Conservation (phyloP, 345 rosid genomes). For the Brassica juncea region DNA sequence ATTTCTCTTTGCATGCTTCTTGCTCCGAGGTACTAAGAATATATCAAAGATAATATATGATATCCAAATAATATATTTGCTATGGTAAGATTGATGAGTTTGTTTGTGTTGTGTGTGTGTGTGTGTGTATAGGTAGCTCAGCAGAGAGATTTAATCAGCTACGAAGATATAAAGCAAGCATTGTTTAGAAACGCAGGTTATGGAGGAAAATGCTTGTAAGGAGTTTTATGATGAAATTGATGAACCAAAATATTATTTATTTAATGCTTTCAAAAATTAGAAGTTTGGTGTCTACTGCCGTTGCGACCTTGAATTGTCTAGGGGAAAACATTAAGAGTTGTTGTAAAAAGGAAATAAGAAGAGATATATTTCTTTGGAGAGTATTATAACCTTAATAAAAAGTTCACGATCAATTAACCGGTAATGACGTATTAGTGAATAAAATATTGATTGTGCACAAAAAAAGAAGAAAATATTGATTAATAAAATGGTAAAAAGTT, state of each 20-base stretch:
- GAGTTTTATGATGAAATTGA: conserved; percentile 2
- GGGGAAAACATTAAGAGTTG: conserved; percentile 20
- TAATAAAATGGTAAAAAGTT: neutral
- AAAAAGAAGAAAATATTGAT: too few species aligned
- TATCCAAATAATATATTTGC: neutral
- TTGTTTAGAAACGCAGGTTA: conserved; percentile 85
- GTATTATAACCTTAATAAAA: neutral
- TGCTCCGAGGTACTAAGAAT: conserved; percentile 65
- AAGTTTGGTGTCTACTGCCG: conserved; percentile 15
- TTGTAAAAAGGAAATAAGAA: conserved; percentile 1
- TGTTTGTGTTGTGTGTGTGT: conserved; percentile 1
- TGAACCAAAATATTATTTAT: conserved; percentile 11
- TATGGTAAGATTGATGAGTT: neutral
- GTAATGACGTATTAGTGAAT: neutral
- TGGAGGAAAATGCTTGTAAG: conserved; percentile 79
- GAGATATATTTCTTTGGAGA: neutral
- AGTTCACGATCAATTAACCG: neutral
- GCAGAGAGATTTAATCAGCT: conserved; percentile 49
- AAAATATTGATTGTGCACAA: neutral
- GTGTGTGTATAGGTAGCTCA: conserved; percentile 46
- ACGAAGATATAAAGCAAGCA: conserved; percentile 91
- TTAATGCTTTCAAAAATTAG: conserved; percentile 5
- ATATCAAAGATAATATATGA: neutral
- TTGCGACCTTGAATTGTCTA: conserved; percentile 5
- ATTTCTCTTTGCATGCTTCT: conserved; percentile 90